phyloP scores from a whole-genome alignment of 2,329 filamentous ascomycete species.

The Scedosporium boydii region DNA sequence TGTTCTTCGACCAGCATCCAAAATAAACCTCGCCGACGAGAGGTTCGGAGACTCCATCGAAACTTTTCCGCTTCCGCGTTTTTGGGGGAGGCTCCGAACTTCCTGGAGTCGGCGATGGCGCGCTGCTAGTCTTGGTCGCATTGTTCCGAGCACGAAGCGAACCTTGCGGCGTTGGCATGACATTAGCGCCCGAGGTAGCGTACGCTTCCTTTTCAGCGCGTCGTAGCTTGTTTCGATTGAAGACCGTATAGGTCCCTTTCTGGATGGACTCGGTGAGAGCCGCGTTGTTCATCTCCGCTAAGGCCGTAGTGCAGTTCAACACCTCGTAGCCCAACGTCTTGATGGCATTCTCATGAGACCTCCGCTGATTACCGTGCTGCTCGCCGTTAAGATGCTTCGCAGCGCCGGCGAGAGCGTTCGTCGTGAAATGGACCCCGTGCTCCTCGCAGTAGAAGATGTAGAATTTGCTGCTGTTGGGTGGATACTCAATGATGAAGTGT shows the following conservation, averaged over 20 bases:
- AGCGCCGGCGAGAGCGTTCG: background rate
- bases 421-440: background rate
- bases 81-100: background rate
- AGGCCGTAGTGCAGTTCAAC: background rate
- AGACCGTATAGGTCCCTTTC: background rate
- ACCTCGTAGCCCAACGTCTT: background rate
- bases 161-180: too few species aligned
- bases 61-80: background rate
- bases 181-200: background rate
- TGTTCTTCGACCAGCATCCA: background rate
- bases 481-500: background rate
- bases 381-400: background rate
- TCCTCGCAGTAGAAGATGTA: background rate
- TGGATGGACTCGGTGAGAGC: background rate
- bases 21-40: background rate
- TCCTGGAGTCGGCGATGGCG: background rate
- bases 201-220: background rate
- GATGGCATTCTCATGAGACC: background rate
- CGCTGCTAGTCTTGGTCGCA: background rate
- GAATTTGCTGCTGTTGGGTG: background rate
- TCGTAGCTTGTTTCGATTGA: background rate
- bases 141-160: too few species aligned
- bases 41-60: background rate
- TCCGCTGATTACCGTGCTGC: background rate
- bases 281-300: background rate